These are phyloP conservation scores for Cryphonectria parasitica DNA, from an alignment of 2,329 filamentous ascomycete species.

Conservation along the genomic window DNA sequence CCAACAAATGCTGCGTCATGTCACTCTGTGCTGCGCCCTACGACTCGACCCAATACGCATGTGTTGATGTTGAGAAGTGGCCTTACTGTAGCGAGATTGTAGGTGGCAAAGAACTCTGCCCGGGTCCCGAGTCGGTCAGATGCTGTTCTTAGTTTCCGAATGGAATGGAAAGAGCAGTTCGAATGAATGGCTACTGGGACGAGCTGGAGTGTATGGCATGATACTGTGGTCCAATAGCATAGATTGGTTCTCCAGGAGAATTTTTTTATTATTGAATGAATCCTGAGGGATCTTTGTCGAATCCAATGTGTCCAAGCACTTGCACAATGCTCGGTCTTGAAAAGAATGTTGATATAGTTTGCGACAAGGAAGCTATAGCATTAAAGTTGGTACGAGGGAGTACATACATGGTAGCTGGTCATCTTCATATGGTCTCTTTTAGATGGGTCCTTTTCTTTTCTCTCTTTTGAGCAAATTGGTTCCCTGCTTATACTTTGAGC, in stretches of 20 bases:
- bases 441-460: neutral
- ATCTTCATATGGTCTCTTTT: no score
- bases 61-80: constrained; percentile 11
- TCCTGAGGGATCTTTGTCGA: neutral
- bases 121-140: neutral
- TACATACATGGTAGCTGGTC: no score
- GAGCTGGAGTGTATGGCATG: neutral
- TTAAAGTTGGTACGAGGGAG: neutral
- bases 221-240: neutral
- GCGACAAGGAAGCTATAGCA: neutral
- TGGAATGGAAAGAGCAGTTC: no score
- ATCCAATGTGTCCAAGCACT: neutral
- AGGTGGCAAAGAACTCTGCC: constrained; percentile 4
- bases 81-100: constrained; percentile 6
- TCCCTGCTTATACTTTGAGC: no score
- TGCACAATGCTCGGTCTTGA: neutral
- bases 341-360: neutral
- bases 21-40: constrained; percentile 1
- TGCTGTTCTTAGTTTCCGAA: neutral
- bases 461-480: neutral
- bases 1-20: constrained; percentile 7
- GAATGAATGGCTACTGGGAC: neutral
- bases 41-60: neutral
- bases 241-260: neutral
- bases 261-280: neutral